Conservation (phyloP, 768 basidiomycete genomes). For the Serendipita sp. region DNA sequence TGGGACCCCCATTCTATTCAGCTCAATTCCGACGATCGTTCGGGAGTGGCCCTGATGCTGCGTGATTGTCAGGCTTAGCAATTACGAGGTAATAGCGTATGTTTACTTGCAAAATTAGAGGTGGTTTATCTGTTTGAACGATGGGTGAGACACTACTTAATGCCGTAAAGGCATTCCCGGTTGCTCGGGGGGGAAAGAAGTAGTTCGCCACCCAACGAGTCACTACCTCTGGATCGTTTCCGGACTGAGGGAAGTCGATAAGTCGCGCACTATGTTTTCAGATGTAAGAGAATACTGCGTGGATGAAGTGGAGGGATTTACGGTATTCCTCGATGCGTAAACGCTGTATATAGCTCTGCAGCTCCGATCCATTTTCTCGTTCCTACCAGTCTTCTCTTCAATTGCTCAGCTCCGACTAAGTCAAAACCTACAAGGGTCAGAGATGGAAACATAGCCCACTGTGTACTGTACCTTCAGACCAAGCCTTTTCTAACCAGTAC, state of each 20-base stretch:
- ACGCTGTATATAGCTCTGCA: constrained; percentile 62
- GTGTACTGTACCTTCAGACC: constrained; percentile 40
- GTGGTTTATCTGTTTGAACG: constrained; percentile 46
- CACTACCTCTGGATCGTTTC: constrained; percentile 30
- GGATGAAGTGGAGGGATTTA: constrained; percentile 24
- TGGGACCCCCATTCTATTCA: constrained; percentile 35
- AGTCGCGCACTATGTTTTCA: constrained; percentile 31
- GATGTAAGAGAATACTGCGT: background rate
- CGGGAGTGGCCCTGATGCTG: constrained; percentile 79
- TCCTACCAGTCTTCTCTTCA: constrained; percentile 35
- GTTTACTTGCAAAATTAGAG: constrained; percentile 44
- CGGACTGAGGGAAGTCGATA: constrained; percentile 38
- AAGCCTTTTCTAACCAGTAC: constrained; percentile 64
- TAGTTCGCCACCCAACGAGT: constrained; percentile 63
- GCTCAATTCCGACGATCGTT: constrained; percentile 71
- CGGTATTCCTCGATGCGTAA: constrained; percentile 67
- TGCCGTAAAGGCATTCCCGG: constrained; percentile 18
- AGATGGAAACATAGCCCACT: background rate
- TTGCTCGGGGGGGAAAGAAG: constrained; percentile 29
- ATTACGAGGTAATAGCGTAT: background rate
- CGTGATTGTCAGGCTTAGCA: background rate
- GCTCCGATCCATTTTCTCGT: constrained; percentile 71
- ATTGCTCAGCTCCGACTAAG: constrained; percentile 41
- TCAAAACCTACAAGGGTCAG: constrained; percentile 44
- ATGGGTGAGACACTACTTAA: constrained; percentile 38